Evolutionary conservation across 768 basidiomycete species (phyloP).

Genomic region (Suillus cothurnatus): DNA sequence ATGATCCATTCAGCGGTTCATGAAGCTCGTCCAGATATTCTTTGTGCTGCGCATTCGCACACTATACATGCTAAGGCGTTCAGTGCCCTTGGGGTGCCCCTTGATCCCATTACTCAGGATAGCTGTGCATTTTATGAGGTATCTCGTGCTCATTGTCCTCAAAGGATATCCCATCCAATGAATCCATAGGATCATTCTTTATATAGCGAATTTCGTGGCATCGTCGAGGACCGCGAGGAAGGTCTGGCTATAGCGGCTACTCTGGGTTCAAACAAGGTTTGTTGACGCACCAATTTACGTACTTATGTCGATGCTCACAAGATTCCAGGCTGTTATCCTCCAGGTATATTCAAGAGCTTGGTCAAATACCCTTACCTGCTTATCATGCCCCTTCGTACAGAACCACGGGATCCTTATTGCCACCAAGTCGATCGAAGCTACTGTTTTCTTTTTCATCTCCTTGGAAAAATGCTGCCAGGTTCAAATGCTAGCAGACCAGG

Average conservation of each 20-base stretch:
- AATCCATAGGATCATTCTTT: slow-evolving; percentile 28
- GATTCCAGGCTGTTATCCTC: slow-evolving; percentile 23
- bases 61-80: slow-evolving; percentile 40
- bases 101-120: slow-evolving; percentile 38
- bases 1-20: slow-evolving; percentile 40
- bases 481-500: slow-evolving; percentile 32
- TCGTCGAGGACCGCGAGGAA: slow-evolving; percentile 37
- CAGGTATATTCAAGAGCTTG: slow-evolving; percentile 12
- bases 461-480: slow-evolving; percentile 34
- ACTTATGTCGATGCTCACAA: not conserved
- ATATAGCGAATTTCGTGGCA: slow-evolving; percentile 36
- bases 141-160: not conserved
- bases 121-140: slow-evolving; percentile 36
- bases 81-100: slow-evolving; percentile 33
- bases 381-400: slow-evolving; percentile 9
- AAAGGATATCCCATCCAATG: not conserved
- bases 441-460: slow-evolving; percentile 26
- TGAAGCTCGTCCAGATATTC: slow-evolving; percentile 37
- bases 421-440: slow-evolving; percentile 25
- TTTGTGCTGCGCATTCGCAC: slow-evolving; percentile 39
- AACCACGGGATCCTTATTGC: slow-evolving; percentile 32
- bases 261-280: slow-evolving; percentile 29
- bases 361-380: not conserved
- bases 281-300: not conserved
- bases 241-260: slow-evolving; percentile 32